Evolutionary conservation across 768 basidiomycete species (phyloP), one percentile per base, ranked within the genome.

Genomic region (Pleurotus citrinopileatus): DNA sequence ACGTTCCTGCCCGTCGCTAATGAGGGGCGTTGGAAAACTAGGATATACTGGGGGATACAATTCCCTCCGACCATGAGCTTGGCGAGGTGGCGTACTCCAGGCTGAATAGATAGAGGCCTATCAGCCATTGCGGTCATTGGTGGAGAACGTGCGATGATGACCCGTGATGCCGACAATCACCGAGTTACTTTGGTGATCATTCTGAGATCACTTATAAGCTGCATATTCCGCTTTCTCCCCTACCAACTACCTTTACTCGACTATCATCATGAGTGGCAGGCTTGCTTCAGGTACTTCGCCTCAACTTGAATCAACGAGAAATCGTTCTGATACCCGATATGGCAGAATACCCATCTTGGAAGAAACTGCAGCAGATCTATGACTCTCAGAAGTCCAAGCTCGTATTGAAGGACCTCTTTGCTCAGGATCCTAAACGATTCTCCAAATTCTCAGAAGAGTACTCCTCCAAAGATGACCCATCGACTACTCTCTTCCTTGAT

Each of bases 381-480:
- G 86, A 91, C 66, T 69, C 79, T 10, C 80, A 94, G 64, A 75
- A 81, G 59, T 67, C 81, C 55, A 80, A 81, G 59, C 87, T 98
- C 70, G 75, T 91, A 64, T 83, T 99, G 60, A 92, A 89, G 72
- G 89, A 97, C 55, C 90, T 99, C 63, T 99, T 99, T 68, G 85
- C 85, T 17, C 77, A 87, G 63, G 94, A 98, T 73, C 86, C 94
- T 13, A 56, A 81, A 53, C 88, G 97, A 55, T 99, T 98, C 77
- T 65, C 81, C 44, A 91, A 87, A 65, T 94, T 94, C 74, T 91
- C 87, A 42, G 80, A 77, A 52, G 79, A 85, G 58, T 95, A 94
- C 72, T 76, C 77, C 36, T 83, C 89, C 22, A 64, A 80, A 5
- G 76, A 75, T 38, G 86, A 87, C 45, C 79, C 86, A 6, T 76